Base-by-base conservation (phyloP, 179 eudicot genomes). In the Carnegiea gigantea region DNA sequence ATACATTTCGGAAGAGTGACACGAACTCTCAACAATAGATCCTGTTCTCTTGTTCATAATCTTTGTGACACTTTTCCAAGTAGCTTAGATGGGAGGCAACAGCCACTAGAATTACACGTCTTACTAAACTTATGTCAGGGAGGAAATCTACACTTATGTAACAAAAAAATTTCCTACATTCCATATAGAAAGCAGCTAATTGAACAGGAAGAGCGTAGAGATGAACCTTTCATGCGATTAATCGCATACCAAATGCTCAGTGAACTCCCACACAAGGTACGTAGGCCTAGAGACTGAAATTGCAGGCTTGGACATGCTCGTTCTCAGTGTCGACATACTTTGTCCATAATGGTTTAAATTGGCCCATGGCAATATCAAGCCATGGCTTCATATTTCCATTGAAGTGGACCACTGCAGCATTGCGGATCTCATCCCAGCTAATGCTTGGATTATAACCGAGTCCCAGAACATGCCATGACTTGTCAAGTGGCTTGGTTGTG, bases 351-450 rank as follows among this genome's bases (percentile, higher is more conserved):
- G 97, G 91, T 79, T 88, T 87, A 73, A 92, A 93, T 76, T 92
- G 95, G 84, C 90, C 93, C 93, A 93, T 88, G 77, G 88, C 97
- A 78, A 92, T 93, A 77, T 90, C 95, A 26, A 93, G 95, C 97
- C 97, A 92, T 13, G 97, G 97, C 83, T 93, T 93, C 97, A 93
- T 93, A 77, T 93, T 93, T 73, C 97, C 97, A 15, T 93, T 93
- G 88, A 93, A 93, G 81, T 93, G 97, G 77, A 93, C 95, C 44
- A 93, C 97, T 48, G 94, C 97, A 64, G 94, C 97, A 74, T 91
- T 91, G n/a, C 80, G 83, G 80, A 91, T 92, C 85, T 92, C 97
- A 28, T 91, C 93, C 88, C 87, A 81, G 88, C 92, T 91, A 70
- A 90, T 91, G 88, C 93, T 90, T 76, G 95, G 97, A 85, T 93